A percentile compares a stretch with the other conserved stretches of the same genome.
phyloP scores from a whole-genome alignment of 345 rosid genomes.

The Eucalyptus urophylla region DNA sequence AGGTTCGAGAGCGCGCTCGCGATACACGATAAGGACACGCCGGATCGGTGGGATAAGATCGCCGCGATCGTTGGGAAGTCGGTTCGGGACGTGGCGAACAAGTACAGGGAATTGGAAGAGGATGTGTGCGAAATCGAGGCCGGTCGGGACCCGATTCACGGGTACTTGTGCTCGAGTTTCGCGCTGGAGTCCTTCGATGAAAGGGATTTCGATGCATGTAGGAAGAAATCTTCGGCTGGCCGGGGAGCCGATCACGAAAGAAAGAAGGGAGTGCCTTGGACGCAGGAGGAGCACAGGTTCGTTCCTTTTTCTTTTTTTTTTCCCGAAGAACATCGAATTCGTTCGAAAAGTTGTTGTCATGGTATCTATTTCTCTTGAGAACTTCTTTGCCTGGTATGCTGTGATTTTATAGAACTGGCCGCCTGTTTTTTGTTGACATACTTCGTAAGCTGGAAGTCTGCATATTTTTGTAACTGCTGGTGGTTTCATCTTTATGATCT shows the following conservation, averaged over 20 bases:
- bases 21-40: conserved; percentile 42
- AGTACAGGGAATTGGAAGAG: conserved; percentile 58
- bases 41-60: conserved; percentile 60
- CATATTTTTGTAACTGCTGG: neutral
- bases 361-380: neutral
- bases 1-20: conserved; percentile 75
- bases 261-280: conserved; percentile 97
- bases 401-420: neutral
- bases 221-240: conserved; percentile 37
- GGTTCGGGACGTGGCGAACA: conserved; percentile 50
- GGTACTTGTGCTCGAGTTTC: conserved; percentile 41
- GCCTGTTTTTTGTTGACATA: neutral
- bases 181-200: conserved; percentile 9
- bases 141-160: conserved; percentile 64
- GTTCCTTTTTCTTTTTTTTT: neutral
- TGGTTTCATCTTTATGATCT: neutral
- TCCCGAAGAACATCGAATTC: neutral
- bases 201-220: conserved; percentile 18
- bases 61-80: conserved; percentile 75
- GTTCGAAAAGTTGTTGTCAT: neutral
- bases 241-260: conserved; percentile 53
- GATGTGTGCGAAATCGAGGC: conserved; percentile 68
- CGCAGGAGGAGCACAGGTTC: conserved; percentile 95
- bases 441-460: neutral
- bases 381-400: neutral